Base-by-base conservation (phyloP, 176 grass and related monocot genomes). In the Aechmea fasciata region DNA sequence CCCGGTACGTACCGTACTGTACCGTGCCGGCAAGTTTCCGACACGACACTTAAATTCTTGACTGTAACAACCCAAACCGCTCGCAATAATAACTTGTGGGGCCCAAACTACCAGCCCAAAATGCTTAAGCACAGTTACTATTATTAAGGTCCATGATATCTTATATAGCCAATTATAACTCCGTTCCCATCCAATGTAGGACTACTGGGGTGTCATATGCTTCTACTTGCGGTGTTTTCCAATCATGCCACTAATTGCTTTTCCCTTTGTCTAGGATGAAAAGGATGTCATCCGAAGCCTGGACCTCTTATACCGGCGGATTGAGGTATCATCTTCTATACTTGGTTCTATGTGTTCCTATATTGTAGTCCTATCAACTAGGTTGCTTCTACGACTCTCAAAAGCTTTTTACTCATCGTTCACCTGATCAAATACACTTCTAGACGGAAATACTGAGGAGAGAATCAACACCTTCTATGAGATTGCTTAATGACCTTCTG, bases 401-500 rank as follows among this genome's bases (percentile, higher is more conserved):
- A 6, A 18, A 59, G 2, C 33, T 7, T 15, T 29, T n/a, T 24
- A 23, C 26, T 19, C 41, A 48, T 51, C 20, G 12, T 48, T 15
- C 15, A 11, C 4, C 29, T 14, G 66, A 66, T 52, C 25, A 18
- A 66, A 47, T 17, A 0, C 14, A 75, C 83, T 73, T 67, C 17
- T 64, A 96, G 92, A 81, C 73, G 19, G 92, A 96, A 79, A 96
- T 96, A 73, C 80, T 96, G 71, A 96, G 84, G 82, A 87, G 88
- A 53, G 83, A 91, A 75, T 85, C 88, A 77, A 87, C 85, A 85
- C 88, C 92, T 73, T 68, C 88, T 62, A 96, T 96, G 92, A 77
- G 76, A 70, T 80, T 96, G 75, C 81, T 96, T 48, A 89, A 96
- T 73, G 86, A 96, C 50, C 88, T 96, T 66, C 69, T 96, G 73